Conservation (phyloP, 768 basidiomycete species). For the Clitopilus passeckerianus region DNA sequence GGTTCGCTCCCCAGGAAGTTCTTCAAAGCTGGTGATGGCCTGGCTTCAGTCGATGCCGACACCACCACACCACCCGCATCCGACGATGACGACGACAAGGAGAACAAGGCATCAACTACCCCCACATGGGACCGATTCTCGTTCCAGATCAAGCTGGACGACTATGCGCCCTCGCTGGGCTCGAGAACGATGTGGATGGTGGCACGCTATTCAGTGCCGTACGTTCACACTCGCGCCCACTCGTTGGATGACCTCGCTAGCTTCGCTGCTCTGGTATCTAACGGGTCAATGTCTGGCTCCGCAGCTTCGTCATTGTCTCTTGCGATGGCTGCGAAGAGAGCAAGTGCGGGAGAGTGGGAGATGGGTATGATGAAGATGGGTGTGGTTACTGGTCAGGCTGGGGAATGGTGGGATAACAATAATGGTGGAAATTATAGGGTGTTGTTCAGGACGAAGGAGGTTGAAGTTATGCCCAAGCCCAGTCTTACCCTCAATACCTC, state of each 20-base stretch:
- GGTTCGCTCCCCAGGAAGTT: conserved; percentile 21
- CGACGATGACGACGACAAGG: neutral
- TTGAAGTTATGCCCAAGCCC: neutral
- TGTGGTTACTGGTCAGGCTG: conserved; percentile 32
- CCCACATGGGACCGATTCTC: conserved; percentile 53
- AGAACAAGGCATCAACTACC: neutral
- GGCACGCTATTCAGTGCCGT: conserved; percentile 38
- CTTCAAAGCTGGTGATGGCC: conserved; percentile 9
- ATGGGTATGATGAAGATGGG: conserved; percentile 4
- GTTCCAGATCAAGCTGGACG: conserved; percentile 67
- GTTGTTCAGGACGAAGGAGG: conserved; percentile 39
- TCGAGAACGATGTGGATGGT: conserved; percentile 58
- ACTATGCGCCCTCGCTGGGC: conserved; percentile 49
- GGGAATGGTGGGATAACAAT: conserved; percentile 97
- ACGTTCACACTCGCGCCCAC: neutral
- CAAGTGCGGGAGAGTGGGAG: conserved; percentile 2
- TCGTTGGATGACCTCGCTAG: neutral
- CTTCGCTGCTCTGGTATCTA: neutral
- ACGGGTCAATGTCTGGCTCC: neutral
- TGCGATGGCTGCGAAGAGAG: neutral
- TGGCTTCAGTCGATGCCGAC: neutral
- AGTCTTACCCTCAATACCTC: neutral
- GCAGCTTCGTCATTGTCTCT: neutral
- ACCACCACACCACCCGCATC: neutral
- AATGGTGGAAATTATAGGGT: conserved; percentile 71